Base-by-base conservation (phyloP, 176 grass and related monocot species). In the Cenchrus fungigraminus region DNA sequence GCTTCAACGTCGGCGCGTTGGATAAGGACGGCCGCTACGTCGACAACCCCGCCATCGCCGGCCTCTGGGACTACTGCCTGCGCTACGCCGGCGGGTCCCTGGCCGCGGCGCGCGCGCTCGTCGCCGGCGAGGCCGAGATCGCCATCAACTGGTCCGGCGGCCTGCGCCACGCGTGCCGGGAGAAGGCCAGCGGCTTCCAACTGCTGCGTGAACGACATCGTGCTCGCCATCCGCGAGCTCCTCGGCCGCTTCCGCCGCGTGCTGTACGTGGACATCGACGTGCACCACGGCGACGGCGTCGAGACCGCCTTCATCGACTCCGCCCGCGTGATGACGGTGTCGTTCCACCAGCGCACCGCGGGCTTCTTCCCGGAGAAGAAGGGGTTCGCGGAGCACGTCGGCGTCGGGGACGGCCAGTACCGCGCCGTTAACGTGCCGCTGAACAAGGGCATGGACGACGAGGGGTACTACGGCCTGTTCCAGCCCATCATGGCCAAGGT, bases 241-340 rank as follows among this genome's bases (percentile, higher is more conserved):
- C 75, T 89, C 66, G 28, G 82, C 20, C n/a, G 0, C 52, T 28
- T 28, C 66, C 2, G 83, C 71, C 95, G 92, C 71, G 91, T 98
- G 65, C 54, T 95, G 12, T 98, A 98, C 84, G 56, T 98, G 11
- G 95, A 98, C 85, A 95, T 95, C 82, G 92, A 98, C 58, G 92
- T 91, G n/a, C 95, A 98, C 85, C 92, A 98, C 77, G 89, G 95
- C 64, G 92, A 95, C 82, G 85, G 89, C 53, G 91, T 93, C 0
- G 91, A 95, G 80, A 34, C 72, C 9, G 87, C 85, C 44, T 98
- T 93, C 88, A 78, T 75, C 78, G 49, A 9, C 0, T 84, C 77
- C 16, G 42, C 78, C 79, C 80, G 85, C 29, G 91, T 93, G 13
- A 95, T 95, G 95, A 93, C 91, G 0, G 87, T 91, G 9, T 95